A percentile compares a stretch with the other conserved stretches of the same genome.
Conservation (phyloP, 352 stramenopile genomes). For the Phytopythium kandeliae region DNA sequence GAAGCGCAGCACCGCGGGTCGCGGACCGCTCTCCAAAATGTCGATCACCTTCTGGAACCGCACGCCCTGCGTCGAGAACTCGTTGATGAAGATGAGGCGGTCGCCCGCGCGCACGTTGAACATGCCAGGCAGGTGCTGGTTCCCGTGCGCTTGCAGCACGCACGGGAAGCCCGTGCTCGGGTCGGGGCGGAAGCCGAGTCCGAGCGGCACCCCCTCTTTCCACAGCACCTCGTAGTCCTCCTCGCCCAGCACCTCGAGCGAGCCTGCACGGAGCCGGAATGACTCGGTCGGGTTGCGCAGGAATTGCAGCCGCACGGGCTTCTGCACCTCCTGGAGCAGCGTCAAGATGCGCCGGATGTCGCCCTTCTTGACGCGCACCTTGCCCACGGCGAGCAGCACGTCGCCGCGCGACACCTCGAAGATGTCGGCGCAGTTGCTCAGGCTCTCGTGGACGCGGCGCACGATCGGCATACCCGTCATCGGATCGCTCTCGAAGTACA, state of each 20-base stretch:
- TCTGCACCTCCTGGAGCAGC: constrained; percentile 78
- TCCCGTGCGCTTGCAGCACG: constrained; percentile 74
- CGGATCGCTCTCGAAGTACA: constrained; percentile 84
- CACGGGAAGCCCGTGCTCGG: constrained; percentile 70
- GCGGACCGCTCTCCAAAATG: constrained; percentile 73
- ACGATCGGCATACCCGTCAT: constrained; percentile 81
- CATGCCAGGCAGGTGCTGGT: constrained; percentile 73
- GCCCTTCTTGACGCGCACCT: constrained; percentile 71
- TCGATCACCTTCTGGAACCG: constrained; percentile 86
- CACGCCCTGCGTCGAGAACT: constrained; percentile 77
- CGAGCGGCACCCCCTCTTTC: constrained; percentile 79
- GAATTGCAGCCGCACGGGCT: constrained; percentile 74
- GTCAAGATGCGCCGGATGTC: constrained; percentile 75
- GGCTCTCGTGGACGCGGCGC: constrained; percentile 78
- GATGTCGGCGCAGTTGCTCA: constrained; percentile 84
- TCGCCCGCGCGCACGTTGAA: constrained; percentile 82
- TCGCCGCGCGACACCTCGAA: constrained; percentile 80
- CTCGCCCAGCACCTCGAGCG: constrained; percentile 68
- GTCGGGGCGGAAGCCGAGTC: constrained; percentile 74
- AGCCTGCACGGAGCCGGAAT: constrained; percentile 60
- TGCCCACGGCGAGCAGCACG: constrained; percentile 69
- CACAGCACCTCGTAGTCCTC: constrained; percentile 87
- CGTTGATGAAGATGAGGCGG: constrained; percentile 82
- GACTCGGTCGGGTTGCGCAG: constrained; percentile 66
- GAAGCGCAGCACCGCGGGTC: constrained; percentile 75